A percentile compares a stretch with the other conserved stretches of the same genome.
These are phyloP conservation scores for Marasmius fiardii DNA, from an alignment of 1,284 basidiomycete genomes.

Conservation along the genomic window DNA sequence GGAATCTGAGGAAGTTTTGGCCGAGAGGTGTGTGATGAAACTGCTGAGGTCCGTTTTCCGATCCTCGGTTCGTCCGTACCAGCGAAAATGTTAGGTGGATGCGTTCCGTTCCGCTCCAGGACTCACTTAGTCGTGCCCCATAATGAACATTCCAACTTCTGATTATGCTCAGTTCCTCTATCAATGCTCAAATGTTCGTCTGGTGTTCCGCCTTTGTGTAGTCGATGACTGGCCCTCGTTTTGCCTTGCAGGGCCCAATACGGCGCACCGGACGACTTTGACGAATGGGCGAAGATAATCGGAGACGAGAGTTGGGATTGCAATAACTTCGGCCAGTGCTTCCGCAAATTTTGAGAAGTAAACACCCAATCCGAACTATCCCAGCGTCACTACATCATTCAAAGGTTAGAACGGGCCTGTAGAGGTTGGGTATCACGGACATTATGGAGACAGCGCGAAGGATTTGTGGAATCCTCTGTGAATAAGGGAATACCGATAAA, in stretches of 20 bases:
- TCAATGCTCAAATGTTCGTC: constrained; percentile 62
- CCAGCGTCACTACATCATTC: constrained; percentile 40
- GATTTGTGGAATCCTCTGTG: constrained; percentile 43
- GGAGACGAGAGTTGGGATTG: constrained; percentile 62
- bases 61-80: neutral
- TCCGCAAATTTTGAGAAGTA: constrained; percentile 60
- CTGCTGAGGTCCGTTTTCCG: neutral
- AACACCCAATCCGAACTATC: constrained; percentile 41
- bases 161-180: constrained; percentile 42
- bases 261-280: constrained; percentile 65
- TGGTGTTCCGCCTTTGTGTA: neutral
- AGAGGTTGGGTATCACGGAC: constrained; percentile 39
- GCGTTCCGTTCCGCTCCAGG: constrained; percentile 21
- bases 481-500: constrained; percentile 44
- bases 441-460: constrained; percentile 29
- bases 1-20: constrained; percentile 48
- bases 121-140: neutral
- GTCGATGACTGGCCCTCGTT: neutral
- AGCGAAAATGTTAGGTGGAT: constrained; percentile 69
- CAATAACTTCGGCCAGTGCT: constrained; percentile 57
- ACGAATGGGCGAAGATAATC: constrained; percentile 57
- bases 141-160: neutral
- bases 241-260: constrained; percentile 67
- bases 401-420: constrained; percentile 52
- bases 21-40: constrained; percentile 47